These are phyloP conservation scores for Stemphylium vesicarium DNA, from an alignment of 2,329 filamentous ascomycete genomes.

Conservation along the genomic window DNA sequence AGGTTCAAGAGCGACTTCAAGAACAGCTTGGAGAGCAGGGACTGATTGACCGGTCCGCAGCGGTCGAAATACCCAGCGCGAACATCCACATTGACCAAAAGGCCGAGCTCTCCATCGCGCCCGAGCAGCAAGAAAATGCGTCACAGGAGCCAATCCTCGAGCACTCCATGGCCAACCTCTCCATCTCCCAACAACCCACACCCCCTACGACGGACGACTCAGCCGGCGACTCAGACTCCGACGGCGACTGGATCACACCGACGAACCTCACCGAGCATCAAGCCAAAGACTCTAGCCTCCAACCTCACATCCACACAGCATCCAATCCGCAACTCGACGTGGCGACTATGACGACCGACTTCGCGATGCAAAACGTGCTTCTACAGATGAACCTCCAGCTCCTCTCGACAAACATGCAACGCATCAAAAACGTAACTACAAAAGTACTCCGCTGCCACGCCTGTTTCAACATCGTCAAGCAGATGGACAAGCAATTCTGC, in stretches of 20 bases:
- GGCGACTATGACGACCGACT: conserved; percentile 93
- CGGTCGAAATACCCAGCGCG: conserved; percentile 1
- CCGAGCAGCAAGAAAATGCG: conserved; percentile 1
- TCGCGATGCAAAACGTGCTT: conserved; percentile 96
- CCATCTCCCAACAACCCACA: conserved; percentile 28
- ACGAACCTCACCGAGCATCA: conserved; percentile 88
- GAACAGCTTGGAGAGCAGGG: conserved; percentile 6
- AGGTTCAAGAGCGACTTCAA: conserved; percentile 11
- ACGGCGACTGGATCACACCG: conserved; percentile 88
- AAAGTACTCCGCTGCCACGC: conserved; percentile 89
- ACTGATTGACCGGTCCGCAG: conserved; percentile 4
- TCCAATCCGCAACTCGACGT: conserved; percentile 73
- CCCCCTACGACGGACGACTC: conserved; percentile 24
- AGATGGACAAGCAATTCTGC: conserved; percentile 92
- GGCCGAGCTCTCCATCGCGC: background rate
- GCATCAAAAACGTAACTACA: conserved; percentile 84
- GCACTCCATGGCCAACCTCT: conserved; percentile 29
- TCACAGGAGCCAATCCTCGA: conserved; percentile 13
- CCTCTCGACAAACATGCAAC: conserved; percentile 76
- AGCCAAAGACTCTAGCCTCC: conserved; percentile 62
- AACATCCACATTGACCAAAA: conserved; percentile 13
- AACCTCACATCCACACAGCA: conserved; percentile 53
- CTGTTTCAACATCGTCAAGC: conserved; percentile 77
- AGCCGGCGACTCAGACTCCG: conserved; percentile 20
- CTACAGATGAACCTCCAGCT: conserved; percentile 94